A percentile compares a stretch with the other conserved stretches of the same genome.
Conservation (phyloP, 1,139 yeast species). For the Blastobotrys buckinghamii region DNA sequence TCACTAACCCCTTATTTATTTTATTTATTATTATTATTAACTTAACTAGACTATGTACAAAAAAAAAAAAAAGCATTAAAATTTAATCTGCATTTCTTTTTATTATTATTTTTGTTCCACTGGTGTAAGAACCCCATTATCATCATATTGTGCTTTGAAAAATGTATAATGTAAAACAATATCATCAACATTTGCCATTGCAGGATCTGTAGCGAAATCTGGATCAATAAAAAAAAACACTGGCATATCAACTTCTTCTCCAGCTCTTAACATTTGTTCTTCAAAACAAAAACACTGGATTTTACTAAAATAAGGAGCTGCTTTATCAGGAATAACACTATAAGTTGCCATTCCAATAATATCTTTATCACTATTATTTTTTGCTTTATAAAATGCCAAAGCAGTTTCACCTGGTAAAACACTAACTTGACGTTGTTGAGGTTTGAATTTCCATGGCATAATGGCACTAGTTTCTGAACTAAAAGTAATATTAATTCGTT, state of each 20-base stretch:
- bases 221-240: constrained; percentile 98
- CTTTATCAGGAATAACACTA: constrained; percentile 93
- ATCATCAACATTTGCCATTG: constrained; percentile 86
- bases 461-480: constrained; percentile 90
- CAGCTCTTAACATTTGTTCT: constrained; percentile 88
- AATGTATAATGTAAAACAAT: constrained; percentile 89
- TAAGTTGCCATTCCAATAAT: constrained; percentile 98
- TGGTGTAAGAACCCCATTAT: constrained; percentile 25
- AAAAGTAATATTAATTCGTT: constrained; percentile 74
- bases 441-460: constrained; percentile 93
- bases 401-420: constrained; percentile 98
- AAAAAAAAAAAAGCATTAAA: neutral
- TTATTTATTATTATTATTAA: neutral
- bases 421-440: constrained; percentile 89
- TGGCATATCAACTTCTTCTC: constrained; percentile 99
- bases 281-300: constrained; percentile 98
- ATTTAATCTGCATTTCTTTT: neutral
- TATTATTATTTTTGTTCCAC: constrained; percentile 13
- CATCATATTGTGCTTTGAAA: constrained; percentile 46
- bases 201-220: constrained; percentile 91
- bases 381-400: constrained; percentile 89
- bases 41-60: neutral
- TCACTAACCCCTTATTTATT: neutral
- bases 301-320: constrained; percentile 92
- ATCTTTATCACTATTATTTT: constrained; percentile 77